phyloP scores from a whole-genome alignment of 1,284 basidiomycete genomes.

The Lignosus rhinocerotis region DNA sequence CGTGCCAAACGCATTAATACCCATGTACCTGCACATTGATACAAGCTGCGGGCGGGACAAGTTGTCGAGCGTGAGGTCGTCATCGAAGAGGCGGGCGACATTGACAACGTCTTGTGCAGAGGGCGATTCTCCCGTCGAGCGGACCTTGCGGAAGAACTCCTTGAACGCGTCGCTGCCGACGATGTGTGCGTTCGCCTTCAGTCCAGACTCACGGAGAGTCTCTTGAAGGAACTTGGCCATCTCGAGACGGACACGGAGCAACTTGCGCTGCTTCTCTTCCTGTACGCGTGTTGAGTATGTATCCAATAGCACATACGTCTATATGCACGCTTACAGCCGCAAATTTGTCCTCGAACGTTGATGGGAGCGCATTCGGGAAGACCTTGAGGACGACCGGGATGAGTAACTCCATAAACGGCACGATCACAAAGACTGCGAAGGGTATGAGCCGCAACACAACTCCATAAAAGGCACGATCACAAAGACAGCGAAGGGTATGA shows the following conservation, averaged over 20 bases:
- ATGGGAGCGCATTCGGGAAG: conserved; percentile 99
- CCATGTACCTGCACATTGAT: conserved; percentile 97
- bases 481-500: conserved; percentile 96
- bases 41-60: conserved; percentile 96
- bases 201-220: conserved; percentile 90
- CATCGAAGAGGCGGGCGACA: conserved; percentile 96
- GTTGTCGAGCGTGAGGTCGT: conserved; percentile 98
- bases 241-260: conserved; percentile 92
- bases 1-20: conserved; percentile 96
- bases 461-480: conserved; percentile 99
- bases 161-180: conserved; percentile 96
- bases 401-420: conserved; percentile 99
- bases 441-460: conserved; percentile 92
- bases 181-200: conserved; percentile 90
- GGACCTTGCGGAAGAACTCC: conserved; percentile 98
- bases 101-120: conserved; percentile 88
- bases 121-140: conserved; percentile 93
- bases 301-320: not conserved
- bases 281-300: conserved; percentile 34
- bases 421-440: conserved; percentile 92
- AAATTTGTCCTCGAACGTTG: conserved; percentile 98
- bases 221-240: conserved; percentile 99
- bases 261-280: conserved; percentile 97
- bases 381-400: conserved; percentile 95
- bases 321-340: conserved; percentile 63